Evolutionary conservation across 2,329 filamentous ascomycete species (phyloP).

Genomic region (Verticillium nubilum): DNA sequence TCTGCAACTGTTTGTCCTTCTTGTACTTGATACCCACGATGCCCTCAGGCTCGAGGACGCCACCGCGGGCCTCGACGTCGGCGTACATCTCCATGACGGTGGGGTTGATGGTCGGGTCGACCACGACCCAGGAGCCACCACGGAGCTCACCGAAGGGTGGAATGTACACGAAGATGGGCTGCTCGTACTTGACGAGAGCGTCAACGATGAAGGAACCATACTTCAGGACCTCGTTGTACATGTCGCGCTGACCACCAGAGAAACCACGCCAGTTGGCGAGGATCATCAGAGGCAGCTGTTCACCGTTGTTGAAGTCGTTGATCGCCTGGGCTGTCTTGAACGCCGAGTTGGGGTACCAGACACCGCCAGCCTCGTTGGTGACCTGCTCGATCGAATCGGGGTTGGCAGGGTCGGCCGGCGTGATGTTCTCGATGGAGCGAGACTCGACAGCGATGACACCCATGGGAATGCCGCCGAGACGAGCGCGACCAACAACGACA

Average conservation of each 20-base stretch:
- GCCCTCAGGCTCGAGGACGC: constrained; percentile 96
- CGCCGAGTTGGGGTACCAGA: constrained; percentile 99
- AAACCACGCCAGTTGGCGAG: constrained; percentile 99
- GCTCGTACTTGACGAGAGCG: constrained; percentile 95
- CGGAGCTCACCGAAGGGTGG: constrained; percentile 93
- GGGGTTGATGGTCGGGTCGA: constrained; percentile 97
- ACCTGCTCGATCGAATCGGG: constrained; percentile 97
- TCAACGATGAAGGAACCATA: constrained; percentile 99
- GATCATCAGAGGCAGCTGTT: constrained; percentile 98
- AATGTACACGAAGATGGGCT: constrained; percentile 98
- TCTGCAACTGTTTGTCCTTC: constrained; percentile 93
- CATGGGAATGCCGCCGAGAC: constrained; percentile 93
- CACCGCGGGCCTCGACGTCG: constrained; percentile 87
- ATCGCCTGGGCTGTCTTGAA: constrained; percentile 99
- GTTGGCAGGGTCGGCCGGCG: constrained; percentile 93
- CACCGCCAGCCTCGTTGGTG: constrained; percentile 90
- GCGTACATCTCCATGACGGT: constrained; percentile 99
- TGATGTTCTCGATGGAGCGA: constrained; percentile 92
- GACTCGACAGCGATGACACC: constrained; percentile 98
- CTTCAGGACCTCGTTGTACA: constrained; percentile 99
- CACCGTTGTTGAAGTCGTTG: constrained; percentile 97
- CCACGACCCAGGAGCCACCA: constrained; percentile 98
- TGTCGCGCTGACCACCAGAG: constrained; percentile 98
- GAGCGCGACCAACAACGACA: constrained; percentile 92
- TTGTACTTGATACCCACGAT: constrained; percentile 99